These are phyloP conservation scores for Fagus sylvatica DNA, from an alignment of 306 rosid species.

Conservation along the genomic window DNA sequence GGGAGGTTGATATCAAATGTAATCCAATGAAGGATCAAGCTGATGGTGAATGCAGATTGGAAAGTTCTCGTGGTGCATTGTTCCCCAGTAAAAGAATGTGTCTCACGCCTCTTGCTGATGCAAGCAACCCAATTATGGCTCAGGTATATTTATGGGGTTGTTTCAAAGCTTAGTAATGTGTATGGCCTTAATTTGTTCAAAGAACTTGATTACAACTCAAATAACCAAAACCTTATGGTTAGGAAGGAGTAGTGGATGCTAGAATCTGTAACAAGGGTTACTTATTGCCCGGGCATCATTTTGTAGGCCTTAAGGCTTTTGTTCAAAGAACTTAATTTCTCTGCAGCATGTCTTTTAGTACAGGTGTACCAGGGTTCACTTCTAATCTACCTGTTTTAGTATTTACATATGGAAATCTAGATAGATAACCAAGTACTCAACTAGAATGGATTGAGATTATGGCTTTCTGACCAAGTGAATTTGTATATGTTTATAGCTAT, in stretches of 20 bases:
- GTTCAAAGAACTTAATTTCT: background rate
- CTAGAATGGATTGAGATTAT: background rate
- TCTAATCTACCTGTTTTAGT: background rate
- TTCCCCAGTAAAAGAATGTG: constrained; percentile 58
- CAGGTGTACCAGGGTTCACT: background rate
- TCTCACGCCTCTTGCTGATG: constrained; percentile 93
- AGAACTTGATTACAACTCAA: background rate
- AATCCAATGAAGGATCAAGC: constrained; percentile 29
- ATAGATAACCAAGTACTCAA: background rate
- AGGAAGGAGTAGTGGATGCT: background rate
- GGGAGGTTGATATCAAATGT: constrained; percentile 8
- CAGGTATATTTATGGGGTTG: constrained; percentile 52
- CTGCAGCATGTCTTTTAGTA: background rate
- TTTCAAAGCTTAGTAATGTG: background rate
- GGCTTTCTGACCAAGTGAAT: background rate
- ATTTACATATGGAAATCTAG: background rate
- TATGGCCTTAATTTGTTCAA: background rate
- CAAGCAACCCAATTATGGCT: constrained; percentile 98
- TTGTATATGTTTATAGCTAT: background rate
- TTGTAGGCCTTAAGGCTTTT: background rate
- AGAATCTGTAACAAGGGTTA: background rate
- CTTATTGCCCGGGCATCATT: background rate
- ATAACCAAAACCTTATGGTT: background rate
- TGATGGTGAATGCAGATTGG: constrained; percentile 42
- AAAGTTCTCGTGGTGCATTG: constrained; percentile 27